Evolutionary conservation across 768 basidiomycete genomes (phyloP).

Genomic region (Crucibulum laeve): DNA sequence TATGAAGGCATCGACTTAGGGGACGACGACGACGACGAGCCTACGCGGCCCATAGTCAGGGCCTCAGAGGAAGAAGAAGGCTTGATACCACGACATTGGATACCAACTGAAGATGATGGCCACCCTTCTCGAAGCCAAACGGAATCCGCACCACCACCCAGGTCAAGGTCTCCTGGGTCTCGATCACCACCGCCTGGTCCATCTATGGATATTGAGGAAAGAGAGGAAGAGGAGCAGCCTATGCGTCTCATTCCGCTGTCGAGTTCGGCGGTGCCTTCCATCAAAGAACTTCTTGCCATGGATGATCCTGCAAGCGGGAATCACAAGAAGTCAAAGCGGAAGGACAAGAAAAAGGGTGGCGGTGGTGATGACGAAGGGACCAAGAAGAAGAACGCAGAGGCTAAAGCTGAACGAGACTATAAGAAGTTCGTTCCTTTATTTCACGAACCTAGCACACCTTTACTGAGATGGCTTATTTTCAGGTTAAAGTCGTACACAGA

Average conservation of each 20-base stretch:
- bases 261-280: constrained; percentile 80
- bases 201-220: constrained; percentile 25
- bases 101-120: constrained; percentile 35
- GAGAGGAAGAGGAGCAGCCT: constrained; percentile 37
- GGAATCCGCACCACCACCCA: constrained; percentile 8
- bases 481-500: constrained; percentile 41
- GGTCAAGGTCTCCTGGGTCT: constrained; percentile 6
- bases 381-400: constrained; percentile 36
- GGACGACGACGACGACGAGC: constrained; percentile 46
- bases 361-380: constrained; percentile 21
- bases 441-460: neutral
- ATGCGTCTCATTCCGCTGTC: constrained; percentile 68
- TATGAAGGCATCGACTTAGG: constrained; percentile 67
- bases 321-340: constrained; percentile 68
- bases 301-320: constrained; percentile 62
- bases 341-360: constrained; percentile 62
- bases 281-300: constrained; percentile 77
- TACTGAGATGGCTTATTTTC: neutral
- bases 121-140: constrained; percentile 5
- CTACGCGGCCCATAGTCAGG: constrained; percentile 12
- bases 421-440: constrained; percentile 36
- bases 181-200: constrained; percentile 13
- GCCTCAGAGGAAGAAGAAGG: constrained; percentile 7
- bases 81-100: constrained; percentile 31
- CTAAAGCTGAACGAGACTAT: constrained; percentile 52